Evolutionary conservation across 192 early-diverging fungal species (phyloP), one percentile per base, ranked within the genome.

Genomic region (Coemansia sp.): DNA sequence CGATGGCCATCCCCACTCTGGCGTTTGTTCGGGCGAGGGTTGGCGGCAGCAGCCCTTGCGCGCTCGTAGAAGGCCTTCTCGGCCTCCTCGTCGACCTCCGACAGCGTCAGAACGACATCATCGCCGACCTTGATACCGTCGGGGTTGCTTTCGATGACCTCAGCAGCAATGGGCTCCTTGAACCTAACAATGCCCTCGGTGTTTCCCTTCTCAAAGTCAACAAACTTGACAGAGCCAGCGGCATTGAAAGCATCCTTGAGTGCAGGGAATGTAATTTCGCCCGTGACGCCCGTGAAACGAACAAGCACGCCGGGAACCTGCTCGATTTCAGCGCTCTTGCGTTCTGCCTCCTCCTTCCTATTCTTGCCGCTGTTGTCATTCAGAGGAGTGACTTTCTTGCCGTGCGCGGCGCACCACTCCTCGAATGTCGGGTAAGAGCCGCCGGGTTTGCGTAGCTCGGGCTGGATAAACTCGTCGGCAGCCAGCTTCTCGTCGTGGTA

Each of bases 401-500:
- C 79, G 21, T 73, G 60, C 0, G 79, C 74, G 23, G 43, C 58
- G 59, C 79, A 82, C 67, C 68, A 82, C 44, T 76, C 79, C 66
- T 82, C 79, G 21, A 60, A 74, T 5, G 71, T 68, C 60, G 53
- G 74, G 67, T 83, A 83, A 4, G 62, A 60, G 26, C 34, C 69
- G 6, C 72, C 69, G 33, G 81, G 81, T 62, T 75, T 75, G n/a
- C 51, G 76, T 73, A 83, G 66, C 67, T 83, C 81, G 24, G 61
- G 62, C 66, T 78, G 81, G 33, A 83, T 72, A 35, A 69, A 83
- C 56, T 83, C 76, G 36, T 67, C 72, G 7, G 49, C 64, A 5
- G 62, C 76, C 71, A 61, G 52, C 76, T 83, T 83, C 61, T 72
- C 73, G 59, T 78, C 81, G 49, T 75, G 81, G 81, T 83, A 83